These are phyloP conservation scores for Pseudogymnoascus sp. DNA, from an alignment of 2,329 filamentous ascomycete species.

Conservation along the genomic window DNA sequence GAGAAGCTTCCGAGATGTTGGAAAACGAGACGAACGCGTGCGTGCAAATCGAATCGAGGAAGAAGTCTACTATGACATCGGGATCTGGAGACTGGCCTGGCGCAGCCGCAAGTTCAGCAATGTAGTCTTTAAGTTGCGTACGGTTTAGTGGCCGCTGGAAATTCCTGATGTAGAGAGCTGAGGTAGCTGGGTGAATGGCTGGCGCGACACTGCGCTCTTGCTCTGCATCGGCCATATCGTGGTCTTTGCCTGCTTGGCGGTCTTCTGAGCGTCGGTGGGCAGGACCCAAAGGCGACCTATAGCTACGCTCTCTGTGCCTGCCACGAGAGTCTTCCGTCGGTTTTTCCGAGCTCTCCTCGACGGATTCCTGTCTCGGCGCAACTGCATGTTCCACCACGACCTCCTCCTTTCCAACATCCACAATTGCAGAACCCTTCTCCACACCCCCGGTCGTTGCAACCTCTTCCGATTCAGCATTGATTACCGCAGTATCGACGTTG, in stretches of 20 bases:
- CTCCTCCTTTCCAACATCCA: conserved; percentile 17
- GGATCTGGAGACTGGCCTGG: conserved; percentile 41
- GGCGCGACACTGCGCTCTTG: conserved; percentile 35
- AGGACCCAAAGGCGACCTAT: not conserved
- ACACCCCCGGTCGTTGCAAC: not conserved
- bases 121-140: conserved; percentile 55
- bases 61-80: conserved; percentile 57
- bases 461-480: conserved; percentile 11
- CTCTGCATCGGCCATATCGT: conserved; percentile 15
- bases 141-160: conserved; percentile 80
- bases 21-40: conserved; percentile 76
- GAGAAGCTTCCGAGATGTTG: conserved; percentile 60
- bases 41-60: conserved; percentile 76
- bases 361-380: not conserved
- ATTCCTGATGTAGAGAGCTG: conserved; percentile 79
- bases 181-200: conserved; percentile 62
- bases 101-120: conserved; percentile 59
- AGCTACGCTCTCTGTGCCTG: not conserved
- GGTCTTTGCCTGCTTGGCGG: conserved; percentile 10
- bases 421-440: conserved; percentile 11
- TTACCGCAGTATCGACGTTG: conserved; percentile 14
- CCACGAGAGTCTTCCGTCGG: not conserved
- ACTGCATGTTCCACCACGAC: conserved; percentile 11
- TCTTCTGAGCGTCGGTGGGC: not conserved
- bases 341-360: not conserved